Conservation (phyloP, 164 flowering plant genomes). For the Aristolochia contorta region DNA sequence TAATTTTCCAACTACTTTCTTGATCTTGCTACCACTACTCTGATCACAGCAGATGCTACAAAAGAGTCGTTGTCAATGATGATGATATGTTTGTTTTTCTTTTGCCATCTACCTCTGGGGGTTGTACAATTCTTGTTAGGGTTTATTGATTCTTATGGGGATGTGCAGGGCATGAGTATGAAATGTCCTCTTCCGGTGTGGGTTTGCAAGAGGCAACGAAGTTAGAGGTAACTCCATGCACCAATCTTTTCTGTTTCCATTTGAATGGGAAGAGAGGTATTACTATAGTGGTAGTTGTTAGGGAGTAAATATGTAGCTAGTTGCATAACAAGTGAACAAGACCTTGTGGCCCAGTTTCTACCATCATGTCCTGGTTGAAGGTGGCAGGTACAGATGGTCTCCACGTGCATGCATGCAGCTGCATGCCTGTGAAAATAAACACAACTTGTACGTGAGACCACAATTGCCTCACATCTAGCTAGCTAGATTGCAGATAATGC, state of each 20-base stretch:
- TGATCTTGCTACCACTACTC: no score
- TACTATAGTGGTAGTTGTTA: conserved; percentile 6
- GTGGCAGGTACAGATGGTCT: conserved; percentile 14
- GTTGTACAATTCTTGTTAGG: background rate
- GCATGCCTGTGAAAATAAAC: background rate
- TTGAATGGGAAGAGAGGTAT: background rate
- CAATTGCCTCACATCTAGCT: background rate
- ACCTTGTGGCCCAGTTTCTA: conserved; percentile 16
- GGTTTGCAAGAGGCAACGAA: conserved; percentile 4
- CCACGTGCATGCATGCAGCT: conserved; percentile 11
- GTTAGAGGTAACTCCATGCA: conserved; percentile 12
- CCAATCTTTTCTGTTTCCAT: conserved; percentile 1
- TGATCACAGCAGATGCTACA: no score
- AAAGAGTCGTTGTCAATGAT: conserved; percentile 4
- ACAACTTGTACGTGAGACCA: background rate
- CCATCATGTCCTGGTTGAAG: conserved; percentile 15
- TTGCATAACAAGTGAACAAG: conserved; percentile 5
- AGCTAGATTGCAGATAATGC: background rate
- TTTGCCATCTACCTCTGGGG: background rate
- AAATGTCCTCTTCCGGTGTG: conserved; percentile 1
- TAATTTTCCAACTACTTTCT: no score
- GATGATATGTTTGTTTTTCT: background rate
- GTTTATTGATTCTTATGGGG: conserved; percentile 5
- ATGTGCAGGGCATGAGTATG: conserved; percentile 5
- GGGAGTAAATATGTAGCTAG: conserved; percentile 8